A percentile compares a stretch with the other conserved stretches of the same genome.
Evolutionary conservation across 2,329 filamentous ascomycete species (phyloP).

Genomic region (Mycogone perniciosa): DNA sequence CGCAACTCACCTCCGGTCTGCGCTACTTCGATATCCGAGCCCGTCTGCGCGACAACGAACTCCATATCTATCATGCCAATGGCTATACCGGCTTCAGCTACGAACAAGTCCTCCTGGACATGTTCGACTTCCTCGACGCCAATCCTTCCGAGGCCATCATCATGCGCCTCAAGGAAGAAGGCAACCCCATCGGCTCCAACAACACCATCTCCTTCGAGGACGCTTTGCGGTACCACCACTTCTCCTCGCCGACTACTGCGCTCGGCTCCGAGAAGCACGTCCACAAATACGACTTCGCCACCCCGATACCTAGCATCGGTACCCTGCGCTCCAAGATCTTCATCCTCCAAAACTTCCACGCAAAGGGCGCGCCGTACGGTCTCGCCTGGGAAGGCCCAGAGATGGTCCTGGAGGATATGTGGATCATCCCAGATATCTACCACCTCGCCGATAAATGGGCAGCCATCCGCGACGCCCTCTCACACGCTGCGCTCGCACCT

Average conservation of each 20-base stretch:
- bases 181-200: constrained; percentile 27
- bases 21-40: constrained; percentile 46
- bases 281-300: constrained; percentile 25
- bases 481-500: constrained; percentile 27
- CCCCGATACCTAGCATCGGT: constrained; percentile 38
- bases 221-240: constrained; percentile 37
- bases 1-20: constrained; percentile 41
- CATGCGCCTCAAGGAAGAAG: constrained; percentile 46
- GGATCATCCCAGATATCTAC: constrained; percentile 37
- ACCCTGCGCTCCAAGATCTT: constrained; percentile 40
- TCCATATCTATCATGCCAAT: constrained; percentile 43
- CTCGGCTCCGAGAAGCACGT: constrained; percentile 31
- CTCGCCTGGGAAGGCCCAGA: constrained; percentile 38
- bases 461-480: constrained; percentile 36
- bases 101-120: constrained; percentile 35
- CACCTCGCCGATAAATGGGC: constrained; percentile 42
- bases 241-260: constrained; percentile 28
- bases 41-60: constrained; percentile 34
- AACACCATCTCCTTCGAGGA: constrained; percentile 38
- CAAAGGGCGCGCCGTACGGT: constrained; percentile 31
- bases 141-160: constrained; percentile 42
- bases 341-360: constrained; percentile 42
- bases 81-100: constrained; percentile 40
- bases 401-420: constrained; percentile 42
- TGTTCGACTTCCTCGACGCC: constrained; percentile 39